phyloP scores from a whole-genome alignment of 2,329 filamentous ascomycete genomes.

The Lojkania enalia region DNA sequence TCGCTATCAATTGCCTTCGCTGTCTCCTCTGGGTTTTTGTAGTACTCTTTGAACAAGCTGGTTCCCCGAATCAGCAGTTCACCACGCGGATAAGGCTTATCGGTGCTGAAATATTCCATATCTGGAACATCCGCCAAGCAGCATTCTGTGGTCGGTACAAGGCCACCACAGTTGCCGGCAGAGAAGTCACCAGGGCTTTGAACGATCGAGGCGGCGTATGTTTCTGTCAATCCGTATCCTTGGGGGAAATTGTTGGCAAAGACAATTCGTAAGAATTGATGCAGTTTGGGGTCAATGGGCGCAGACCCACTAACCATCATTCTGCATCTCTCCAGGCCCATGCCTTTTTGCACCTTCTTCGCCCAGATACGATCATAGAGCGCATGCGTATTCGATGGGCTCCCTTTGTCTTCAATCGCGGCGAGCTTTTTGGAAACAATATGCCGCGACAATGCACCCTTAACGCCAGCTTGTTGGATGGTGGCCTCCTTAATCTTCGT shows the following conservation, averaged over 20 bases:
- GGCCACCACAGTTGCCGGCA: slow-evolving; percentile 78
- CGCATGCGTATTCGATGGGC: slow-evolving; percentile 77
- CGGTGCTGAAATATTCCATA: slow-evolving; percentile 86
- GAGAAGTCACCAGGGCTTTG: slow-evolving; percentile 73
- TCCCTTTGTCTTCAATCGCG: slow-evolving; percentile 69
- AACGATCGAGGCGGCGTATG: slow-evolving; percentile 75
- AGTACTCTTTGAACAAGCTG: slow-evolving; percentile 84
- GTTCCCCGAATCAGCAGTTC: slow-evolving; percentile 84
- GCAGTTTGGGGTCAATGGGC: slow-evolving; percentile 83
- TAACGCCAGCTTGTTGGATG: slow-evolving; percentile 75
- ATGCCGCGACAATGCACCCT: slow-evolving; percentile 77
- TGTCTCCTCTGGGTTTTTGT: slow-evolving; percentile 87
- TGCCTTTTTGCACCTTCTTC: slow-evolving; percentile 78
- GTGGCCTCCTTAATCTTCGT: slow-evolving; percentile 79
- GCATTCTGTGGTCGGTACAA: slow-evolving; percentile 69
- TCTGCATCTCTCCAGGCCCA: slow-evolving; percentile 75
- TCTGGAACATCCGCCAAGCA: slow-evolving; percentile 88
- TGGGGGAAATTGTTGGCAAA: slow-evolving; percentile 80
- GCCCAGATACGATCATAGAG: slow-evolving; percentile 89
- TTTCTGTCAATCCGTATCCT: slow-evolving; percentile 93
- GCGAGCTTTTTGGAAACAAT: slow-evolving; percentile 80
- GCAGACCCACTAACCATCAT: slow-evolving; percentile 87
- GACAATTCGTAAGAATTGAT: slow-evolving; percentile 83
- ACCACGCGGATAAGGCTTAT: slow-evolving; percentile 87
- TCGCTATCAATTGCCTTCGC: slow-evolving; percentile 78